Percentiles rank a stretch among this genome's conserved stretches.
These are phyloP conservation scores for Neurospora intermedia DNA, from an alignment of 495 filamentous ascomycete genomes.

Conservation along the genomic window DNA sequence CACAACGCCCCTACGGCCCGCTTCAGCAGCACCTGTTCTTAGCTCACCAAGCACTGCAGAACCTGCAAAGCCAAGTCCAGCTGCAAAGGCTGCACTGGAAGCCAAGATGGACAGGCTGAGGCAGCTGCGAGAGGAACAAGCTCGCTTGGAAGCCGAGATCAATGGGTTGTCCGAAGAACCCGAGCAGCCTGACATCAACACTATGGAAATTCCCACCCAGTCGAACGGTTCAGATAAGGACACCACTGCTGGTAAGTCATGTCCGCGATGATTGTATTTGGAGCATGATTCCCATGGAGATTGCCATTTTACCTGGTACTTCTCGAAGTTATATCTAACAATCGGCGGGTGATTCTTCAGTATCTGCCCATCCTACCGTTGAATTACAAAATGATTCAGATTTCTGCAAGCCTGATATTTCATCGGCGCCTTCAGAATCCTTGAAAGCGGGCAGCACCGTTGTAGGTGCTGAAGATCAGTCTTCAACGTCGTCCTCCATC, in stretches of 20 bases:
- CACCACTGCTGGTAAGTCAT: constrained; percentile 1
- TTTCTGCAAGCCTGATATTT: neutral
- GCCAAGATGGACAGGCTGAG: constrained; percentile 41
- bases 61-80: constrained; percentile 11
- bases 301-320: neutral
- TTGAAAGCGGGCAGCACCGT: neutral
- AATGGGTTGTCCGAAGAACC: constrained; percentile 41
- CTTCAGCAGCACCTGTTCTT: neutral
- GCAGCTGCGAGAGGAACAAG: constrained; percentile 45
- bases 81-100: constrained; percentile 30
- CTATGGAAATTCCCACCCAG: constrained; percentile 18
- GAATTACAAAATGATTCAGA: neutral
- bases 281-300: neutral
- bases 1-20: neutral
- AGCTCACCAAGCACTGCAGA: constrained; percentile 10
- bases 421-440: neutral
- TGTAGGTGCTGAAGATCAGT: neutral
- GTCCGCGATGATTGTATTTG: neutral
- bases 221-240: neutral
- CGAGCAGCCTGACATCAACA: constrained; percentile 38
- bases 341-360: neutral
- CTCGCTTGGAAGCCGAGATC: constrained; percentile 48
- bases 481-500: neutral
- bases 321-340: neutral
- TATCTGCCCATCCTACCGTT: neutral